Conservation (phyloP, 116 monocot species). For the Papilionanthe hybrid region DNA sequence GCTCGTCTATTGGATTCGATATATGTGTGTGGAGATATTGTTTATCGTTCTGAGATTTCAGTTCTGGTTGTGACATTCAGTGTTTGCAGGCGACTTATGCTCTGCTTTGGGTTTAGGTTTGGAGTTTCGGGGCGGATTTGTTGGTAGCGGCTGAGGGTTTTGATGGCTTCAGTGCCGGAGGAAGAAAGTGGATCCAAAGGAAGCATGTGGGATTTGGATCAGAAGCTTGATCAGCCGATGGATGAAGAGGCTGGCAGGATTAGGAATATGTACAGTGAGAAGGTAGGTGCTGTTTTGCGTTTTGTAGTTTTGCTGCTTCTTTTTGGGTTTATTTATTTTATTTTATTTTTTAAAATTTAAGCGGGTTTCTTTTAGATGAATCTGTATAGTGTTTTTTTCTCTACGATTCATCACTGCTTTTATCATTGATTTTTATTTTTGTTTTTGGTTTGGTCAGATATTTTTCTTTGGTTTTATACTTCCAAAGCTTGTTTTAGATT, state of each 20-base stretch:
- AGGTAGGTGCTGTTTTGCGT: slow-evolving; percentile 26
- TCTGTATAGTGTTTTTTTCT: not conserved
- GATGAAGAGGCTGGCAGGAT: slow-evolving; percentile 83
- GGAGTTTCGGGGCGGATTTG: not conserved
- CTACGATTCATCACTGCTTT: not conserved
- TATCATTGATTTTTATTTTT: not conserved
- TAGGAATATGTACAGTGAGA: slow-evolving; percentile 69
- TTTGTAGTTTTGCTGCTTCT: not conserved
- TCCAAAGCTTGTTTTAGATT: not conserved
- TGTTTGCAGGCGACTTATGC: not conserved
- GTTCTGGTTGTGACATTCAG: not conserved
- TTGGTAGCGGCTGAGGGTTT: not conserved
- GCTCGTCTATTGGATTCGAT: too few relatives aligned
- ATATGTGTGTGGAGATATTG: not conserved
- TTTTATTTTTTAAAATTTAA: not conserved
- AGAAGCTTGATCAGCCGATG: slow-evolving; percentile 91
- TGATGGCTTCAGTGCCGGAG: slow-evolving; percentile 37
- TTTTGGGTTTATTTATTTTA: too few relatives aligned
- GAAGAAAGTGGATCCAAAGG: slow-evolving; percentile 38
- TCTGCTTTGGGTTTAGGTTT: not conserved
- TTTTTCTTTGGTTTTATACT: not conserved
- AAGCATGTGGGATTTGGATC: slow-evolving; percentile 83
- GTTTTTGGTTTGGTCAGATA: not conserved
- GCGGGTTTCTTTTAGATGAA: not conserved
- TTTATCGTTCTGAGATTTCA: not conserved